phyloP scores from a whole-genome alignment of 345 rosid species.

The Boechera retrofracta region DNA sequence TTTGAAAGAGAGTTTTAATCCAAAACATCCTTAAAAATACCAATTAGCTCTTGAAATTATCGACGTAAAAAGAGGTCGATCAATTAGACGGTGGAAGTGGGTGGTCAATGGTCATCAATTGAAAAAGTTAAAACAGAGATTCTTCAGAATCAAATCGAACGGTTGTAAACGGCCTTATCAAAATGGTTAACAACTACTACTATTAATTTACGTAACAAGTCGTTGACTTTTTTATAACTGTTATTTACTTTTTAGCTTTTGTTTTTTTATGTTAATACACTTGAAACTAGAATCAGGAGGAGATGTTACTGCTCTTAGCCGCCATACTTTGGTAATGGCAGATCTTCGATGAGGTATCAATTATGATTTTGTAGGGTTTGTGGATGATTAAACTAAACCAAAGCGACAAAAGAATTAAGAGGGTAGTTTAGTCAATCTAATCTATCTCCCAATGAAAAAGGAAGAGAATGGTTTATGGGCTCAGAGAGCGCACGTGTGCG shows the following conservation, averaged over 20 bases:
- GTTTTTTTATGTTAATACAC: neutral
- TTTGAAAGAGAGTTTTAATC: neutral
- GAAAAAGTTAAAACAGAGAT: neutral
- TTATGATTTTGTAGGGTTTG: constrained; percentile 32
- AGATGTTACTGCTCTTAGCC: neutral
- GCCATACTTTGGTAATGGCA: constrained; percentile 13
- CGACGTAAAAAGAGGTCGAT: neutral
- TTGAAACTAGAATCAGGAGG: neutral
- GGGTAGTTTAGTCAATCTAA: constrained; percentile 19
- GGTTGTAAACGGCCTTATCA: neutral
- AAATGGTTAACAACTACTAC: neutral
- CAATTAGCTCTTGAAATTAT: neutral
- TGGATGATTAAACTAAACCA: constrained; percentile 33
- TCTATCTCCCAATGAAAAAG: neutral
- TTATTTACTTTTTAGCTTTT: neutral
- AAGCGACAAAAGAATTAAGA: neutral
- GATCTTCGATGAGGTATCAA: constrained; percentile 16
- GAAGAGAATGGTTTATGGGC: neutral
- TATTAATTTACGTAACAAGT: neutral
- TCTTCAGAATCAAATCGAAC: neutral
- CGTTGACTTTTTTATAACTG: constrained; percentile 16
- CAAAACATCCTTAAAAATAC: neutral
- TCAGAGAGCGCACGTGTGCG: constrained; percentile 37
- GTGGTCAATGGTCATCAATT: neutral
- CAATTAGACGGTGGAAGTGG: neutral